Percentiles rank a stretch among this genome's conserved stretches.
Evolutionary conservation across 352 stramenopile species (phyloP).

Genomic region (Phytophthora gonapodyides): DNA sequence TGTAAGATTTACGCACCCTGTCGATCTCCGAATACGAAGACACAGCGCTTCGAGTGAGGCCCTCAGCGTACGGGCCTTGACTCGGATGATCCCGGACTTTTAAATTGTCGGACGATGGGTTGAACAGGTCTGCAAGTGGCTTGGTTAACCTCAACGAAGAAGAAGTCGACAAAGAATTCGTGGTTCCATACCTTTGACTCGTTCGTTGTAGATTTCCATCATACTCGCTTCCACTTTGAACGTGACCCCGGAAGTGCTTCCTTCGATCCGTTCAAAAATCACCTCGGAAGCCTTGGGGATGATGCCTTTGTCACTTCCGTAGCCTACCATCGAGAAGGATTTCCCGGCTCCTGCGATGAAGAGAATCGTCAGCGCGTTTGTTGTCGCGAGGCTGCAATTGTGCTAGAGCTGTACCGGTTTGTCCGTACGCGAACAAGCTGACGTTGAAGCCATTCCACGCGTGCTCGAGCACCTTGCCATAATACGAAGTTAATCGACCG

Average conservation of each 20-base stretch:
- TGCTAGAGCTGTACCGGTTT: slow-evolving; percentile 47
- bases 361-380: neutral
- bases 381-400: too few species aligned
- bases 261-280: slow-evolving; percentile 83
- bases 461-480: slow-evolving; percentile 75
- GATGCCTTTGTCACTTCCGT: slow-evolving; percentile 81
- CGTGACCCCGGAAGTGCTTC: slow-evolving; percentile 46
- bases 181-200: slow-evolving; percentile 65
- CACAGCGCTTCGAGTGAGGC: slow-evolving; percentile 78
- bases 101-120: slow-evolving; percentile 81
- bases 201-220: slow-evolving; percentile 92
- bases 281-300: slow-evolving; percentile 82
- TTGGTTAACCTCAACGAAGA: slow-evolving; percentile 1
- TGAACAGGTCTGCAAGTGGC: slow-evolving; percentile 71
- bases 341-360: slow-evolving; percentile 63
- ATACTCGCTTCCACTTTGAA: slow-evolving; percentile 90
- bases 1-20: slow-evolving; percentile 34
- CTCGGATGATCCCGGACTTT: slow-evolving; percentile 89
- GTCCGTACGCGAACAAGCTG: slow-evolving; percentile 86
- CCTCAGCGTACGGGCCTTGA: slow-evolving; percentile 84
- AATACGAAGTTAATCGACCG: neutral
- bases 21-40: slow-evolving; percentile 85
- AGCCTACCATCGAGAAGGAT: slow-evolving; percentile 89
- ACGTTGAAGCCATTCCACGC: slow-evolving; percentile 92
- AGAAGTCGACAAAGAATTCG: neutral